Evolutionary conservation across 176 grass and related monocot genomes (phyloP).

Genomic region (sorghum (Sorghum bicolor)): Sorghum_bicolor_NCBIv3 NC_012879.2:53818001-53818500

Average conservation of each 20-base stretch:
- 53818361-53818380: conserved; percentile 15
- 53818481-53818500: neutral
- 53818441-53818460: conserved; percentile 12
- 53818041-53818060: conserved; percentile 69
- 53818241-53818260: conserved; percentile 58
- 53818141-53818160: neutral
- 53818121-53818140: conserved; percentile 30
- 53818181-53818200: conserved; percentile 51
- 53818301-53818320: neutral
- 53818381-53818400: conserved; percentile 10
- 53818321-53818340: neutral
- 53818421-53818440: conserved; percentile 40
- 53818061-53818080: conserved; percentile 73
- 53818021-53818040: conserved; percentile 61
- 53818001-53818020: conserved; percentile 52
- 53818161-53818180: conserved; percentile 17
- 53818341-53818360: neutral
- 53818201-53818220: conserved; percentile 15
- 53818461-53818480: conserved; percentile 37
- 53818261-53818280: neutral
- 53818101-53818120: conserved; percentile 67
- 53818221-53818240: conserved; percentile 22
- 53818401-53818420: conserved; percentile 21
- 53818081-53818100: conserved; percentile 65
- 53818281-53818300: neutral